Evolutionary conservation across 164 flowering plant species (phyloP), one percentile per base, ranked within the genome.

Genomic region (Aristolochia californica): DNA sequence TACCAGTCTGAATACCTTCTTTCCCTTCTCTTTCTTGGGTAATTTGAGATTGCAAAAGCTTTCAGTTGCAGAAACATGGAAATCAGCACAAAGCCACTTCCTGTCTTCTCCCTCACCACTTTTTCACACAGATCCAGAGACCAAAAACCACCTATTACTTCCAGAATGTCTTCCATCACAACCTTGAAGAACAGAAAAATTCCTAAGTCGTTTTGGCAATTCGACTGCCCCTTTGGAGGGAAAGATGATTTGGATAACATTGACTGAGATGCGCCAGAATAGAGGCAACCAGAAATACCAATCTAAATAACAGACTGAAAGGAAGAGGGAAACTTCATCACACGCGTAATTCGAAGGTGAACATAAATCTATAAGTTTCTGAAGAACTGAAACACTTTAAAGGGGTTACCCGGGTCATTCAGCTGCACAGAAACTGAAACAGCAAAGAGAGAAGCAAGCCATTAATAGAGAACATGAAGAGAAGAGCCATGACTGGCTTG

Each of bases 201-300:
- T 23, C 85, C 94, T 50, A 81, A 13, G 72, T 70, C 28, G 68
- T 7, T 26, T 66, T 76, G 21, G 78, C 81, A 28, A 68, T 51
- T 48, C 50, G 47, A 26, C 53, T 51, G 38, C 66, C 47, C 28
- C n/a, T 57, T 7, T 61, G 43, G 25, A 22, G 22, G 25, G 43
- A 45, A 5, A 28, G 66, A 58, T 56, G 45, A 38, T 70, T 15
- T 43, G 26, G 20, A 70, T 47, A 50, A 80, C 63, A 68, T 82
- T 80, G 15, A 80, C 81, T 21, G 51, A 52, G 74, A 75, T 56
- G 88, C 87, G 48, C 62, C 57, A 12, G 77, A 62, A 69, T 82
- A 85, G 53, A 53, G 96, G 86, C 55, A 82, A 55, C 91, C 94
- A 85, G n/a, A 81, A 75, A 69, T 88, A 88, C 94, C 94, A 84